Evolutionary conservation across 441 rosid genomes (phyloP), one percentile per base, ranked within the genome.

Genomic region (Bruguiera hainesii): DNA sequence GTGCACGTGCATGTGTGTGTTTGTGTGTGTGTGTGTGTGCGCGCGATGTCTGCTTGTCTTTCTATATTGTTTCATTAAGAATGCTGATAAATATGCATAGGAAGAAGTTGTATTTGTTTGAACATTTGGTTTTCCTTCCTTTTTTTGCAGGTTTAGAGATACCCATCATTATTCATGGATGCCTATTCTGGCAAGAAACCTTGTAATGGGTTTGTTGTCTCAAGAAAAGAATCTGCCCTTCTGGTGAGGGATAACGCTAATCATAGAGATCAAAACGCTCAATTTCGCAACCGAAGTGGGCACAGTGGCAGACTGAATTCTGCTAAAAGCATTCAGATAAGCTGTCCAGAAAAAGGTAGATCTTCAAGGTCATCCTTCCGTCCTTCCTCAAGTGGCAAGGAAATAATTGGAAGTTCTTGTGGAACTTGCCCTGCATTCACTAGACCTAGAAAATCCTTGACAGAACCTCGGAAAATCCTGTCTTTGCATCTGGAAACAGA

Each of bases 321-420:
- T n/a, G 70, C 71, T 65, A 87, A 82, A 75, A 81, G 79, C 61
- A 65, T 81, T 23, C 84, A 84, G 58, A 72, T 77, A 69, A 78
- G 77, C 69, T 75, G 71, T 70, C 61, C 83, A 1, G 89, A 79
- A 37, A 89, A 85, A 73, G 79, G 85, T 72, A 89, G 87, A 75
- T 78, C 86, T 53, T 73, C 84, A 0, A 80, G 78, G 79, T 72
- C 90, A 71, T 75, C 90, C 7, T 68, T 66, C 49, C 73, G 78
- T 29, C 19, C 86, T 75, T 80, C 76, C 37, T 73, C 89, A 7
- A 82, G 76, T 63, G 96, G 91, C 48, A 89, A 90, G 77, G 93
- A 90, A 81, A 71, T 79, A 31, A 61, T 67, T 65, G 93, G 92
- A 69, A 86, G 90, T 65, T 90, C 98, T 68, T 94, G 93, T 49